Conservation (phyloP, 1,284 basidiomycete species). For the Papiliotrema laurentii region DNA sequence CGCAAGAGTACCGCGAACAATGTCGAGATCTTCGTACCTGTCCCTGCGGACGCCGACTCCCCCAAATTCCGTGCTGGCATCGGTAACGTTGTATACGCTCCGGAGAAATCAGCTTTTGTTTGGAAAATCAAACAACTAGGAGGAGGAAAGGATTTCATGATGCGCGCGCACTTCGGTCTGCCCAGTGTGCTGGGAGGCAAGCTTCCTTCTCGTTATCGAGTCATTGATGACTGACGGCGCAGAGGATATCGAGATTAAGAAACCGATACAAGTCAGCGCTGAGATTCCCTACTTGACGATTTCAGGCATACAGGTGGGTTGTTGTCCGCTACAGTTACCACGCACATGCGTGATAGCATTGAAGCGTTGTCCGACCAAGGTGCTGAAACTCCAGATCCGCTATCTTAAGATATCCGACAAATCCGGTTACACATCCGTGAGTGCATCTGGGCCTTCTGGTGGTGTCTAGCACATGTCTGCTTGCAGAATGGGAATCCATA, state of each 20-base stretch:
- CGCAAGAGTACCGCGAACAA: conserved; percentile 94
- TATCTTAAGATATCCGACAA: conserved; percentile 99
- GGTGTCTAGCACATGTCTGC: too few species aligned
- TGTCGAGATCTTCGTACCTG: conserved; percentile 96
- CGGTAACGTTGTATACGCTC: conserved; percentile 90
- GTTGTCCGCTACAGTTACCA: background rate
- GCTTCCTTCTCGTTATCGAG: conserved; percentile 24
- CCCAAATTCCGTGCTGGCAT: conserved; percentile 92
- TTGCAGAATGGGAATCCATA: too few species aligned
- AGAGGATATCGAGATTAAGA: conserved; percentile 80
- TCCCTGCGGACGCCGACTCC: conserved; percentile 96
- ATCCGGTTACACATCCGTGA: conserved; percentile 79
- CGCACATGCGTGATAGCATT: too few species aligned
- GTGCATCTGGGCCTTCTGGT: background rate
- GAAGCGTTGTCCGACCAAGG: background rate
- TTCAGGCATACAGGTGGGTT: conserved; percentile 74
- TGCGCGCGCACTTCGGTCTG: conserved; percentile 92
- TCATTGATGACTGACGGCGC: conserved; percentile 24
- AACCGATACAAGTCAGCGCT: conserved; percentile 94
- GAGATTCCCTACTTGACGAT: conserved; percentile 98
- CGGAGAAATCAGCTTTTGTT: conserved; percentile 92
- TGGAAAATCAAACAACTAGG: conserved; percentile 98
- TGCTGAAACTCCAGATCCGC: conserved; percentile 55
- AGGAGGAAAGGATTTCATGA: conserved; percentile 87
- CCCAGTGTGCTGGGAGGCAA: conserved; percentile 80